Percentiles rank a stretch among this genome's conserved stretches.
These are phyloP conservation scores for Aspergillus piperis DNA, from an alignment of 2,329 filamentous ascomycete genomes.

Conservation along the genomic window DNA sequence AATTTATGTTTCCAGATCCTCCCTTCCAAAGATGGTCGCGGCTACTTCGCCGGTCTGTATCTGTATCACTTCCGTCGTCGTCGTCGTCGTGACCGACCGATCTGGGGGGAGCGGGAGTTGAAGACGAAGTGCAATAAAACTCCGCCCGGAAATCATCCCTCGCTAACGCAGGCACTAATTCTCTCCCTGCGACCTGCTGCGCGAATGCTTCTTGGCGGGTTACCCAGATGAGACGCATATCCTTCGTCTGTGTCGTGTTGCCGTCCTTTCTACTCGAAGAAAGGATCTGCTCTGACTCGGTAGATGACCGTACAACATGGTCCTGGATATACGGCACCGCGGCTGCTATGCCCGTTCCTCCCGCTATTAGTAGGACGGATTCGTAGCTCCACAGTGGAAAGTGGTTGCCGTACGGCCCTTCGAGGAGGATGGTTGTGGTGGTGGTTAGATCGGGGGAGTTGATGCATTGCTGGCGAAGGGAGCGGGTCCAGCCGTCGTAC, in stretches of 20 bases:
- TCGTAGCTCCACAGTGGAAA: constrained; percentile 49
- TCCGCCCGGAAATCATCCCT: constrained; percentile 34
- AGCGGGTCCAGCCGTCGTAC: constrained; percentile 53
- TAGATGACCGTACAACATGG: constrained; percentile 25
- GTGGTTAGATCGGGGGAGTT: constrained; percentile 25
- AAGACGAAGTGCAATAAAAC: constrained; percentile 31
- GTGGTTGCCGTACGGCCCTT: constrained; percentile 53
- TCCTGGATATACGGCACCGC: constrained; percentile 50
- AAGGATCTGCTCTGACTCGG: background rate
- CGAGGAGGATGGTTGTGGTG: constrained; percentile 46
- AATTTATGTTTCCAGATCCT: constrained; percentile 1
- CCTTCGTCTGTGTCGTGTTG: constrained; percentile 21
- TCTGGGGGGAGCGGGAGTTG: background rate
- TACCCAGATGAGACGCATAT: constrained; percentile 41
- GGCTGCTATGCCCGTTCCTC: constrained; percentile 37
- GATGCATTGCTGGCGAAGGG: constrained; percentile 44
- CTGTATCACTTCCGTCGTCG: background rate
- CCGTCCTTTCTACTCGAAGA: too few relatives aligned
- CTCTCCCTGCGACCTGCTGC: constrained; percentile 26
- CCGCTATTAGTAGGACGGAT: constrained; percentile 54
- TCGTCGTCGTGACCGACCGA: background rate
- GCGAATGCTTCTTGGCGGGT: constrained; percentile 35
- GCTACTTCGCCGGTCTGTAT: background rate
- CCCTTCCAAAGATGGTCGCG: too few relatives aligned
- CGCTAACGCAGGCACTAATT: constrained; percentile 29